Evolutionary conservation across 208 protist species (phyloP).

Genomic region (Kentomonas sorsogonicus): DNA sequence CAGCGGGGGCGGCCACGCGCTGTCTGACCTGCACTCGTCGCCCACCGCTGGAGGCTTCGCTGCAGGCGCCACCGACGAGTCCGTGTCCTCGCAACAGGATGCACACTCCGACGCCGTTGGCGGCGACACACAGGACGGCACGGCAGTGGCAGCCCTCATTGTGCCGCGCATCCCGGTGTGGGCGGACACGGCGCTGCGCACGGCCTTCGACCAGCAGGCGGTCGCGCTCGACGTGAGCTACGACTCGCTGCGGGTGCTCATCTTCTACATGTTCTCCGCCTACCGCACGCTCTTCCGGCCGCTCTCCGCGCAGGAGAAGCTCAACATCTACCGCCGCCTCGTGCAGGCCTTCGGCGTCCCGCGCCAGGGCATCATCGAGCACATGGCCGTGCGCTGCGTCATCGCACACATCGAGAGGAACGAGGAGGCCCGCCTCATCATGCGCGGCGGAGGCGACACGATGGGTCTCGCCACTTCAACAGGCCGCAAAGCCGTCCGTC

Average conservation of each 20-base stretch:
- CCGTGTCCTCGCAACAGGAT: not conserved
- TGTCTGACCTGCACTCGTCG: too few relatives aligned
- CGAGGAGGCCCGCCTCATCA: slow-evolving; percentile 40
- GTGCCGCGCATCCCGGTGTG: slow-evolving; percentile 38
- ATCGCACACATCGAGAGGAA: slow-evolving; percentile 62
- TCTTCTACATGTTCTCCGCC: slow-evolving; percentile 77
- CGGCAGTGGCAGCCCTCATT: too few relatives aligned
- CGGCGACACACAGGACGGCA: too few relatives aligned
- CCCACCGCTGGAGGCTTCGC: too few relatives aligned
- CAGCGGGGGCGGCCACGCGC: too few relatives aligned
- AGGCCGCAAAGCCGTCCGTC: too few relatives aligned
- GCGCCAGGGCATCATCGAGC: slow-evolving; percentile 50
- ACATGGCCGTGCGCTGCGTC: slow-evolving; percentile 71
- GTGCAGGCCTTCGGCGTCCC: slow-evolving; percentile 61
- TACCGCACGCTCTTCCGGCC: slow-evolving; percentile 69
- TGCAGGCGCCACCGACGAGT: too few relatives aligned
- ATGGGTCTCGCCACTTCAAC: too few relatives aligned
- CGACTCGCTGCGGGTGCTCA: slow-evolving; percentile 59
- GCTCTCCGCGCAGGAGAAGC: slow-evolving; percentile 53
- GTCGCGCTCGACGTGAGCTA: slow-evolving; percentile 63
- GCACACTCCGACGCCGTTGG: slow-evolving; percentile 36
- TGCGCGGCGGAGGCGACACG: slow-evolving; percentile 55
- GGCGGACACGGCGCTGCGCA: slow-evolving; percentile 41
- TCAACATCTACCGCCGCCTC: slow-evolving; percentile 69
- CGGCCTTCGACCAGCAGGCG: slow-evolving; percentile 58